Evolutionary conservation across 2,329 filamentous ascomycete genomes (phyloP).

Genomic region (Xylaria digitata): DNA sequence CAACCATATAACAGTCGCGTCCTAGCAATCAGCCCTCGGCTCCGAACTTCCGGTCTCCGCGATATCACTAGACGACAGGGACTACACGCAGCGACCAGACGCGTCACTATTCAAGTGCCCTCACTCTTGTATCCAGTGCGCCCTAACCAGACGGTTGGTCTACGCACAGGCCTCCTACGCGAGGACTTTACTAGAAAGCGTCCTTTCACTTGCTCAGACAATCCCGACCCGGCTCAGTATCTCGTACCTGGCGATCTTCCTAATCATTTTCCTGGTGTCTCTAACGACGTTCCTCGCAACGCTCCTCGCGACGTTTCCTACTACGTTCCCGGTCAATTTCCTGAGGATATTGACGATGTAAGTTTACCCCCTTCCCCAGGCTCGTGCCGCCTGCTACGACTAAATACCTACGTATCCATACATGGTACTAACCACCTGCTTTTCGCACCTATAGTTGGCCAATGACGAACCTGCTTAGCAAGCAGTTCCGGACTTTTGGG

Average conservation of each 20-base stretch:
- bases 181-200: conserved; percentile 10
- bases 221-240: conserved; percentile 14
- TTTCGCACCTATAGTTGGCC: conserved; percentile 21
- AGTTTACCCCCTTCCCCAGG: conserved; percentile 5
- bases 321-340: conserved; percentile 1
- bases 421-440: conserved; percentile 19
- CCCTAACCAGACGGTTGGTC: not conserved
- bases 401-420: not conserved
- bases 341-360: conserved; percentile 7
- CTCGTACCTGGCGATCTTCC: conserved; percentile 1
- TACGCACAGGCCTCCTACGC: not conserved
- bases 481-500: conserved; percentile 29
- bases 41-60: not conserved
- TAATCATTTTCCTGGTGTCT: not conserved
- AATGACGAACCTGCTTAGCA: conserved; percentile 37
- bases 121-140: not conserved
- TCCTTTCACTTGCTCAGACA: not conserved
- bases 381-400: not conserved
- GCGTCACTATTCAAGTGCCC: conserved; percentile 29
- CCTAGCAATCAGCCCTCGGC: conserved; percentile 9
- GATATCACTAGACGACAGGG: not conserved
- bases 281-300: too few relatives aligned
- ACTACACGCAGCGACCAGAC: not conserved
- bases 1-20: not conserved
- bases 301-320: too few relatives aligned